Base-by-base conservation (phyloP, 768 basidiomycete genomes). In the Panaeolus cyanescens region DNA sequence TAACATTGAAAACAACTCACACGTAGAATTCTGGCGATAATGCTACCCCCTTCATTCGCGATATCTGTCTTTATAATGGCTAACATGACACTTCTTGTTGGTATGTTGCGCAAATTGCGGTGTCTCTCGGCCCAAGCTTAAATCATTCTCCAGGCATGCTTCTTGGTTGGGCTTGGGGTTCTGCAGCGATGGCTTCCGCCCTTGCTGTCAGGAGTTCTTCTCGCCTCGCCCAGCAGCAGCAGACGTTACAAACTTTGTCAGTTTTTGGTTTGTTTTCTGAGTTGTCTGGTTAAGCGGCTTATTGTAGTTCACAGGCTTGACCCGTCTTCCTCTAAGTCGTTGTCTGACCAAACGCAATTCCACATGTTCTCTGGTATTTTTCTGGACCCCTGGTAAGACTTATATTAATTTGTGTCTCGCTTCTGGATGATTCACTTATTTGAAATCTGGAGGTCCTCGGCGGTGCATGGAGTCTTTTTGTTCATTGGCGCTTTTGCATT, bases 91-190 rank as follows among this genome's bases (percentile, higher is more conserved):
- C 55, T 80, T 12, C 60, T 80, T 3, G 15, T 78, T 6, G 80
- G 78, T 71, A 53, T 42, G 68, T 66, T 37, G 9, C 56, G n/a
- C 53, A 17, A 40, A 3, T 20, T 15, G 7, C 6, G 19, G 31
- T 55, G 7, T 28, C 25, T 4, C 7, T n/a, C 19, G 3, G 37
- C 13, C 15, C 32, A 40, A 17, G 33, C 33, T 54, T 15, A 45
- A 5, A 12, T 17, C 36, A 4, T 28, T 37, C n/a, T 34, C 17
- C 12, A 76, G 79, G 80, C 0, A 79, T 82, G 77, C 62, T 79
- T 19, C 40, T 80, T 28, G 80, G 80, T 17, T 82, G 81, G 81
- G 81, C 78, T 19, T 80, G 79, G 76, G 79, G 78, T 25, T 72
- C 65, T 54, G 80, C 77, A 13, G 75, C 75, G 0, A 83, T 80